These are phyloP conservation scores for Nannochloropsis salina DNA, from an alignment of 108 stramenopile genomes.

Conservation along the genomic window DNA sequence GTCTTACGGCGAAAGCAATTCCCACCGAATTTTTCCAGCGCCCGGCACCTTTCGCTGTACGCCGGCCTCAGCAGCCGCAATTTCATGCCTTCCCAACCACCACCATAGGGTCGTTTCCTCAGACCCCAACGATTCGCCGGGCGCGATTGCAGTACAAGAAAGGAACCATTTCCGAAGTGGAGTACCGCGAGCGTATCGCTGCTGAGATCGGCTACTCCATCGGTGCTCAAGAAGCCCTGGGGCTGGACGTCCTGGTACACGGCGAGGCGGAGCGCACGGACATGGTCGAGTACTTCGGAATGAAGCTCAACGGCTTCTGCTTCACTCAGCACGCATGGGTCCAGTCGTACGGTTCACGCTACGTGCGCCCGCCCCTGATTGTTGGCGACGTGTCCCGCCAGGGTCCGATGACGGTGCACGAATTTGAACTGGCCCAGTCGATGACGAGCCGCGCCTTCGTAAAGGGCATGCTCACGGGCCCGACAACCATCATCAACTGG, in stretches of 20 bases:
- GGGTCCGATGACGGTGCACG: slow-evolving; percentile 61
- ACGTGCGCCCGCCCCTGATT: slow-evolving; percentile 66
- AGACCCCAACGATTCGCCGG: slow-evolving; percentile 59
- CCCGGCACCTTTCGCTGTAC: slow-evolving; percentile 45
- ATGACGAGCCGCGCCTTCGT: slow-evolving; percentile 60
- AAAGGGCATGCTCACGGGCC: slow-evolving; percentile 70
- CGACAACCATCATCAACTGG: slow-evolving; percentile 71
- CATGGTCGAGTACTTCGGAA: slow-evolving; percentile 68
- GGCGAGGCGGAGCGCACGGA: slow-evolving; percentile 69
- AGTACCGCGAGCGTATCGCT: slow-evolving; percentile 59
- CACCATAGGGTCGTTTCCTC: slow-evolving; percentile 65
- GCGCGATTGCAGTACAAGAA: slow-evolving; percentile 52
- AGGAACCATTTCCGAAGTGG: slow-evolving; percentile 47
- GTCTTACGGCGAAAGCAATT: background rate
- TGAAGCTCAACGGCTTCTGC: slow-evolving; percentile 61
- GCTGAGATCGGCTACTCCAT: slow-evolving; percentile 60
- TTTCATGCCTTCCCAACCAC: slow-evolving; percentile 63
- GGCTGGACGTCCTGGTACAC: slow-evolving; percentile 65
- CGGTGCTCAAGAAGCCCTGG: slow-evolving; percentile 58
- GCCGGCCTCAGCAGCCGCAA: slow-evolving; percentile 52
- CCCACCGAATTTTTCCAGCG: slow-evolving; percentile 45
- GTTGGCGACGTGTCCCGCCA: slow-evolving; percentile 57
- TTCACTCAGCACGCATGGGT: slow-evolving; percentile 66
- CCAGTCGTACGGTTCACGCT: slow-evolving; percentile 65
- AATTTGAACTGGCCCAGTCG: slow-evolving; percentile 63